Evolutionary conservation across 352 stramenopile genomes (phyloP), one percentile per base, ranked within the genome.

Genomic region (Phytophthora crassamura): DNA sequence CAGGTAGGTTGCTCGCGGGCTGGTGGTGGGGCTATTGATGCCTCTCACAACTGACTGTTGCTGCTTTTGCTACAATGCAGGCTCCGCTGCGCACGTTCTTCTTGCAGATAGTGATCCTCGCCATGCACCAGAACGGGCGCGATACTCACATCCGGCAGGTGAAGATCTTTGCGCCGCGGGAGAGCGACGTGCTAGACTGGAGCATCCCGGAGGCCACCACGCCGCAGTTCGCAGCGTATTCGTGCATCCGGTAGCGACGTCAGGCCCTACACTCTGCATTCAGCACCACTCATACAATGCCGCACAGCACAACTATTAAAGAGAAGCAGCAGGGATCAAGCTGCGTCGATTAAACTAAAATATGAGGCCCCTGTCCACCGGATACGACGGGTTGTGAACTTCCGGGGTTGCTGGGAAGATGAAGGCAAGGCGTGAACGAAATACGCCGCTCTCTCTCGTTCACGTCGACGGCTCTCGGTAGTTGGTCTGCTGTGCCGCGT

Each of bases 111-210:
- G 94, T 91, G 28, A 90, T 99, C 51, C 72, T 97, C 7, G 91
- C 90, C 16, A 99, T 99, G 97, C 97, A 99, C 74, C 97, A 99
- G 78, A 99, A 99, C 78, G 97, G 97, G 30, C 79, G 94, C 25
- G 97, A 99, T 67, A 99, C 95, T 10, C 96, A 99, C 64, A 93
- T 99, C 25, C 87, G 97, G 25, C 95, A 98, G 51, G 84, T 98
- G 34, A 98, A 97, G 55, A 76, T 98, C 43, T 98, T 89, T 69
- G 84, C 93, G 15, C 90, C 93, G 14, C 73, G 91, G 5, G 73
- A 91, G 59, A 25, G 63, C 20, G 84, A 78, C 20, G 59, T 75
- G 15, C 57, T 94, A 9, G 80, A 88, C 58, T 80, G 69, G 55
- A 78, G 62, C 4, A 60, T 87, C 18, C 78, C 80, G 2, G 80